phyloP scores from a whole-genome alignment of 75 land plant species.

The Picea sitchensis region DNA sequence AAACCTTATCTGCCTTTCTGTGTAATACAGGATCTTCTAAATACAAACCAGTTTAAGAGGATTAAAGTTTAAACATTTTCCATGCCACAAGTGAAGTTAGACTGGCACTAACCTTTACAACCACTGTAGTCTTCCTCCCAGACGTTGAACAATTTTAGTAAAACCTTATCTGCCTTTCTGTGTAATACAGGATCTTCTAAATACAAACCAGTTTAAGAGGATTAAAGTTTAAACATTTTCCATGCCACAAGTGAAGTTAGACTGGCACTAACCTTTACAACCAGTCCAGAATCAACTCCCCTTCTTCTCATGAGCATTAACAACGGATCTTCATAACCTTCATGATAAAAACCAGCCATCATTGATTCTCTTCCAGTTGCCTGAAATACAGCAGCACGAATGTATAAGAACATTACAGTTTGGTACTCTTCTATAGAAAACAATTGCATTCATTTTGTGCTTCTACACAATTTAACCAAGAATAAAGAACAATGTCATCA shows the following conservation, averaged over 20 bases:
- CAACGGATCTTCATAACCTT: conserved; percentile 80
- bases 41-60: no score
- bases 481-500: not conserved
- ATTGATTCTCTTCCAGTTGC: conserved; percentile 80
- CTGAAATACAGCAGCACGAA: conserved; percentile 25
- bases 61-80: no score
- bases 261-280: conserved; percentile 66
- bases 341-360: conserved; percentile 95
- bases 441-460: not conserved
- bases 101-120: conserved; percentile 32
- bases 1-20: no score
- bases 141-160: no score
- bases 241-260: no score
- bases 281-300: conserved; percentile 91
- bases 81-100: no score
- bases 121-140: no score
- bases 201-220: not conserved
- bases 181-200: no score
- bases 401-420: not conserved
- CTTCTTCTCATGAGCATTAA: conserved; percentile 98
- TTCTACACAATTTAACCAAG: not conserved
- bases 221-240: no score
- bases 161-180: no score
- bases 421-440: not conserved
- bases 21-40: no score